Evolutionary conservation across 1,139 yeast species (phyloP).

Genomic region (Suhomyces kunorum): DNA sequence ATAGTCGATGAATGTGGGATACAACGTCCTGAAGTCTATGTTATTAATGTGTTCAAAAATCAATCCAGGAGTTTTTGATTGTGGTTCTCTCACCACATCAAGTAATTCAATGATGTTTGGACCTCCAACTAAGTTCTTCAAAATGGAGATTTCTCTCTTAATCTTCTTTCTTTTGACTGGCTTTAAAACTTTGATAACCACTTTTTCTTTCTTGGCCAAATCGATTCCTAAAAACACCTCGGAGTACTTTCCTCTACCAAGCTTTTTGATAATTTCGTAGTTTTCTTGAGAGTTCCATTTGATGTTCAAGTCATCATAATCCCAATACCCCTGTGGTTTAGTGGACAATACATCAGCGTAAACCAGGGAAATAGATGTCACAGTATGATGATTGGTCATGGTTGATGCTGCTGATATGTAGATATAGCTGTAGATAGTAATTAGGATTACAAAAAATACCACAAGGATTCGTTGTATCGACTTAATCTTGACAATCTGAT

Average conservation of each 20-base stretch:
- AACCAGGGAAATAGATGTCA: slow-evolving; percentile 41
- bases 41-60: slow-evolving; percentile 91
- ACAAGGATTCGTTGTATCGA: slow-evolving; percentile 9
- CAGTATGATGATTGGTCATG: slow-evolving; percentile 20
- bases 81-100: slow-evolving; percentile 89
- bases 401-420: slow-evolving; percentile 1
- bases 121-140: slow-evolving; percentile 85
- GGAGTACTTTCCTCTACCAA: slow-evolving; percentile 52
- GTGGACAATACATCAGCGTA: slow-evolving; percentile 46
- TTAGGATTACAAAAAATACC: slow-evolving; percentile 12
- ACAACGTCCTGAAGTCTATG: slow-evolving; percentile 84
- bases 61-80: slow-evolving; percentile 88
- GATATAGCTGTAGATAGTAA: slow-evolving; percentile 11
- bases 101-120: slow-evolving; percentile 79
- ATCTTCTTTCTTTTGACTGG: slow-evolving; percentile 97
- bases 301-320: slow-evolving; percentile 47
- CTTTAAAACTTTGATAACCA: slow-evolving; percentile 91
- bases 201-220: slow-evolving; percentile 50
- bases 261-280: slow-evolving; percentile 47
- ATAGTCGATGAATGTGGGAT: slow-evolving; percentile 81
- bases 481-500: slow-evolving; percentile 10
- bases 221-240: slow-evolving; percentile 62
- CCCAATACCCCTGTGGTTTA: slow-evolving; percentile 51
- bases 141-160: slow-evolving; percentile 88
- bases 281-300: slow-evolving; percentile 51